Conservation (phyloP, 345 rosid species). For the sweet orange (Citrus sinensis) region DVS_A1.0 CM039164.1:28232501-28233000, state of each 20-base stretch:
- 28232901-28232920: slow-evolving; percentile 83
- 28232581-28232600: not conserved
- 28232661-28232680: not conserved
- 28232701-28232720: not conserved
- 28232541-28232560: not conserved
- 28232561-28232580: not conserved
- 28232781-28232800: not conserved
- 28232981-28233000: slow-evolving; percentile 90
- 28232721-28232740: not conserved
- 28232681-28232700: not conserved
- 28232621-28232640: not conserved
- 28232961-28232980: slow-evolving; percentile 91
- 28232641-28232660: not conserved
- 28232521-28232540: not conserved
- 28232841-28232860: slow-evolving; percentile 19
- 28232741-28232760: not conserved
- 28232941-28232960: slow-evolving; percentile 83
- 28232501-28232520: not conserved
- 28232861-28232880: slow-evolving; percentile 81
- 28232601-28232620: not conserved
- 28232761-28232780: not conserved
- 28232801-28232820: not conserved
- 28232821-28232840: slow-evolving; percentile 4
- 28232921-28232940: slow-evolving; percentile 69
- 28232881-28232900: slow-evolving; percentile 93